Evolutionary conservation across 2,329 filamentous ascomycete genomes (phyloP).

Genomic region (Arthrobotrys entomopaga): DNA sequence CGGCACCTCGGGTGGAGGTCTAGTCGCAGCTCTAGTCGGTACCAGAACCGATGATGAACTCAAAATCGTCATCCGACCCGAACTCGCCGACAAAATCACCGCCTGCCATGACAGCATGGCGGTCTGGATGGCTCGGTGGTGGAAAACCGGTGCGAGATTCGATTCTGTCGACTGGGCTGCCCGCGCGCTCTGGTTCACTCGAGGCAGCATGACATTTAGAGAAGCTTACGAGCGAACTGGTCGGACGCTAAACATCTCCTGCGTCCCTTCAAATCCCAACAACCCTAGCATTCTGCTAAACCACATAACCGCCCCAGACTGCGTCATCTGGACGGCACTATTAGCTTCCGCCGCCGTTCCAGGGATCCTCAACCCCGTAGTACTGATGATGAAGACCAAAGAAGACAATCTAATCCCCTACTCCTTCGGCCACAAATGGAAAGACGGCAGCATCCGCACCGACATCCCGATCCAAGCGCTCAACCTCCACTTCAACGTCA

Average conservation of each 20-base stretch:
- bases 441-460: conserved; percentile 91
- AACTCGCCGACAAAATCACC: conserved; percentile 83
- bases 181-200: conserved; percentile 86
- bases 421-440: conserved; percentile 99
- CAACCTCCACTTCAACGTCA: conserved; percentile 97
- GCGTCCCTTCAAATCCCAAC: conserved; percentile 86
- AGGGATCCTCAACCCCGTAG: conserved; percentile 92
- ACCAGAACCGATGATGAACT: conserved; percentile 93
- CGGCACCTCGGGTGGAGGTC: conserved; percentile 90
- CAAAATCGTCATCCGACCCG: conserved; percentile 83
- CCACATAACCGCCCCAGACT: conserved; percentile 93
- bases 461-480: conserved; percentile 94
- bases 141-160: conserved; percentile 90
- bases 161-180: conserved; percentile 92
- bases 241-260: conserved; percentile 93
- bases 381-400: conserved; percentile 86
- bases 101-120: conserved; percentile 80
- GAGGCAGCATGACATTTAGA: conserved; percentile 89
- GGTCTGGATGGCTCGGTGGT: conserved; percentile 83
- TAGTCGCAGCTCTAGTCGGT: conserved; percentile 85
- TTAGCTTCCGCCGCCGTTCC: conserved; percentile 94
- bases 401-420: conserved; percentile 85
- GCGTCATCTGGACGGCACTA: conserved; percentile 97
- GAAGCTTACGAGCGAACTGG: conserved; percentile 95
- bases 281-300: conserved; percentile 85